Conservation (phyloP, 306 rosid species). For the Vicia faba region DNA sequence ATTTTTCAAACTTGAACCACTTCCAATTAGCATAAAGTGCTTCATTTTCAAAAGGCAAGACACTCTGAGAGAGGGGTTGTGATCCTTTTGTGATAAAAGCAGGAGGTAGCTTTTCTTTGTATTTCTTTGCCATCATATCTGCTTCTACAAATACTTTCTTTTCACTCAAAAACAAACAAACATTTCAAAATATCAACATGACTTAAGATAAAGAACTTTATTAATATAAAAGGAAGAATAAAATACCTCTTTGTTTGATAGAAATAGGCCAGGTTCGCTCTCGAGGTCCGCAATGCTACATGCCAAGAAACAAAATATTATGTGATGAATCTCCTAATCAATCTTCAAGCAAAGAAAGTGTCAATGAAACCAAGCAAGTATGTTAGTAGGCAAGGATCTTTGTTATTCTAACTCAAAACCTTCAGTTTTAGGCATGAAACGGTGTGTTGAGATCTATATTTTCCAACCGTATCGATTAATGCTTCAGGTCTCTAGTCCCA, state of each 20-base stretch:
- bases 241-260: conserved; percentile 71
- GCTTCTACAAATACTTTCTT: conserved; percentile 90
- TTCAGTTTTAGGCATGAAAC: too few species aligned
- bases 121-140: conserved; percentile 74
- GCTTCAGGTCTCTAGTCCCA: too few species aligned
- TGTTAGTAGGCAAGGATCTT: too few species aligned
- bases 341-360: too few species aligned
- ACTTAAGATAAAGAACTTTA: too few species aligned
- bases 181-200: too few species aligned
- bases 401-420: too few species aligned
- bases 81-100: conserved; percentile 29
- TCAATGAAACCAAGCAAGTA: too few species aligned
- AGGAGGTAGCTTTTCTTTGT: conserved; percentile 66
- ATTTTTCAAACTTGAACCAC: conserved; percentile 83
- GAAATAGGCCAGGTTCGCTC: conserved; percentile 86
- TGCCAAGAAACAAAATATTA: conserved; percentile 16
- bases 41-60: conserved; percentile 66
- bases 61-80: conserved; percentile 27
- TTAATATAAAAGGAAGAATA: too few species aligned
- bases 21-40: conserved; percentile 80
- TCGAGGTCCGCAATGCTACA: conserved; percentile 92
- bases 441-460: too few species aligned
- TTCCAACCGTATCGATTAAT: too few species aligned
- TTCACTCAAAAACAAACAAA: neutral
- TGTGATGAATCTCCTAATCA: too few species aligned